Evolutionary conservation across 2,329 filamentous ascomycete species (phyloP).

Genomic region (Fusarium sp.): DNA sequence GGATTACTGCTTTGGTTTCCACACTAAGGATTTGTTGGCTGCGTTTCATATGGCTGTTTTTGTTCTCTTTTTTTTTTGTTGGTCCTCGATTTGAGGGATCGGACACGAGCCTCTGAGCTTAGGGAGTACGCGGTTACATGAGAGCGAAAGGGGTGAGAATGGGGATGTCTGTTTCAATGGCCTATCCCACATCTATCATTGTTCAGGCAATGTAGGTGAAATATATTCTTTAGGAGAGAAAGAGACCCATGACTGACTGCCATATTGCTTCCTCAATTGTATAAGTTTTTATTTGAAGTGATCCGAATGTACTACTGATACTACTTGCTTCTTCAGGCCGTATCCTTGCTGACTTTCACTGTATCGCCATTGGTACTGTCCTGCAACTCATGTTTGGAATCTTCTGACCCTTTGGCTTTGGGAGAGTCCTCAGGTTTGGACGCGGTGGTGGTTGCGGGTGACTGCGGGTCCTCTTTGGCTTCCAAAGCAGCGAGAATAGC

Average conservation of each 20-base stretch:
- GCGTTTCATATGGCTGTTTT: constrained; percentile 1
- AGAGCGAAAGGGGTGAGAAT: constrained; percentile 9
- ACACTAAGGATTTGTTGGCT: not conserved
- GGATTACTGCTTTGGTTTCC: constrained; percentile 12
- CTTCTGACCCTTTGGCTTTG: not conserved
- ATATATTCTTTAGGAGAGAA: constrained; percentile 10
- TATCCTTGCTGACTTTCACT: constrained; percentile 12
- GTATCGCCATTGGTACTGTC: constrained; percentile 12
- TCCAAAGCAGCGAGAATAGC: constrained; percentile 65
- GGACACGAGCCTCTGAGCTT: constrained; percentile 27
- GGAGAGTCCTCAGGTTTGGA: constrained; percentile 1
- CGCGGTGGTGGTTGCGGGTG: constrained; percentile 3
- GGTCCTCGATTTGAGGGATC: constrained; percentile 6
- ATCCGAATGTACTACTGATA: not conserved
- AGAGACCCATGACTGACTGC: constrained; percentile 9
- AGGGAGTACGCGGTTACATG: constrained; percentile 26
- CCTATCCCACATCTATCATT: constrained; percentile 7
- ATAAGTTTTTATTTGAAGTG: constrained; percentile 4
- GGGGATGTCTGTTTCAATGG: constrained; percentile 10
- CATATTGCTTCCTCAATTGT: constrained; percentile 1
- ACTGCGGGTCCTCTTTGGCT: constrained; percentile 24
- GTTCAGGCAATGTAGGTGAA: constrained; percentile 18
- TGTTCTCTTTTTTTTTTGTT: constrained; percentile 3
- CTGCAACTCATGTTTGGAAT: constrained; percentile 6
- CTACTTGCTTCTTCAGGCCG: constrained; percentile 1